Evolutionary conservation across 768 basidiomycete species (phyloP), one percentile per base, ranked within the genome.

Genomic region (Leccinum fibrillosum): DNA sequence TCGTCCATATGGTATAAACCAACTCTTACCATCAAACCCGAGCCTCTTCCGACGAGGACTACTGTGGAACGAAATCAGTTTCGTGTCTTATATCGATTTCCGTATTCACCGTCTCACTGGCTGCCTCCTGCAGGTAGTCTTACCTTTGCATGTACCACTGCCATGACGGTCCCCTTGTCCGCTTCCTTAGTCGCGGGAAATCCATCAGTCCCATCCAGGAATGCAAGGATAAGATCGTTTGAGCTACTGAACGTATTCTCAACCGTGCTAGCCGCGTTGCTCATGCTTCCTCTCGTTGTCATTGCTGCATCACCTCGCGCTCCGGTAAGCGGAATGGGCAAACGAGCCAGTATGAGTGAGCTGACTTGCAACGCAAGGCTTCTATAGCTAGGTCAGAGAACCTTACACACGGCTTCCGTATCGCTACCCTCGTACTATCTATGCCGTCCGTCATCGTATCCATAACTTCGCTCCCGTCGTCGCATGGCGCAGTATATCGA

Each of bases 71-170:
- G 83, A 82, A 57, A 75, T 84, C 54, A 82, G 89, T 89, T 62
- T 60, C 59, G 85, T 82, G 19, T 21, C 49, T 19, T 28, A 10
- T 3, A 5, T 17, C 35, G 0, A 28, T 56, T 23, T 49, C 45
- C 23, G 47, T 19, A n/a, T 15, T 2, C 50, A 17, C 39, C 28
- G 51, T 55, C 59, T 58, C 57, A 63, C 53, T 15, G 10, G 13
- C 48, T 44, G 42, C 23, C 9, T 35, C 45, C 28, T 30, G 59
- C 57, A 89, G 87, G 81, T 52, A 79, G 79, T 19, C 28, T 67
- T n/a, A 81, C 83, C 9, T 90, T 90, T 67, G 76, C 84, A 12
- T 90, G 88, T 65, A 78, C 85, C 17, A 84, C 88, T 1, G 75
- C 83, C 6, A 80, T 82, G 58, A 88, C 89, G 4, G 75, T 89